Conservation (phyloP, 352 stramenopile species). For the Phytophthora sojae region DNA sequence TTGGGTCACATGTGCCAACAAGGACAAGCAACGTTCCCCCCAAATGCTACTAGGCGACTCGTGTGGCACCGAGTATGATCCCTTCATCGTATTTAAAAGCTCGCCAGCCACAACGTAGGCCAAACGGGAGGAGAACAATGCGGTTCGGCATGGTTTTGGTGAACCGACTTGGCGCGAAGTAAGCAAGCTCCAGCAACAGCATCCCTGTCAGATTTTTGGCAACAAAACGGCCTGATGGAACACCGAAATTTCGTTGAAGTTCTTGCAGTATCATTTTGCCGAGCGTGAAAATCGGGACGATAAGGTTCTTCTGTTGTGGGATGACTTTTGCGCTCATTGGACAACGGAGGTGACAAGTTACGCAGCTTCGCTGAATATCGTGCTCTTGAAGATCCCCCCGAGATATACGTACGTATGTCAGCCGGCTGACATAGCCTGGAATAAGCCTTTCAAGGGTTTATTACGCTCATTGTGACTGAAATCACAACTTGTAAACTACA, state of each 20-base stretch:
- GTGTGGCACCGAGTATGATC: constrained; percentile 9
- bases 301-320: no score
- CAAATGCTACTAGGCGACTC: constrained; percentile 8
- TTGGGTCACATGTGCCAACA: constrained; percentile 10
- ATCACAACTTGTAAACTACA: neutral
- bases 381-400: neutral
- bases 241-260: no score
- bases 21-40: constrained; percentile 9
- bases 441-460: constrained; percentile 5
- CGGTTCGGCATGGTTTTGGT: constrained; percentile 10
- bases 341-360: neutral
- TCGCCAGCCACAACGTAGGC: neutral
- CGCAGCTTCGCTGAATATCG: neutral
- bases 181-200: no score
- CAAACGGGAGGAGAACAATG: neutral
- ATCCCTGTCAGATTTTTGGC: no score
- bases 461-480: neutral
- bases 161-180: no score
- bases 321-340: no score
- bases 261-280: no score
- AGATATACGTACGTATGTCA: no score
- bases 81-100: constrained; percentile 13
- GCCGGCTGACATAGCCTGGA: neutral
- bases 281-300: no score
- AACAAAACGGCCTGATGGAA: no score